Conservation (phyloP, 352 stramenopile genomes). For the Phytophthora pseudosyringae region DNA sequence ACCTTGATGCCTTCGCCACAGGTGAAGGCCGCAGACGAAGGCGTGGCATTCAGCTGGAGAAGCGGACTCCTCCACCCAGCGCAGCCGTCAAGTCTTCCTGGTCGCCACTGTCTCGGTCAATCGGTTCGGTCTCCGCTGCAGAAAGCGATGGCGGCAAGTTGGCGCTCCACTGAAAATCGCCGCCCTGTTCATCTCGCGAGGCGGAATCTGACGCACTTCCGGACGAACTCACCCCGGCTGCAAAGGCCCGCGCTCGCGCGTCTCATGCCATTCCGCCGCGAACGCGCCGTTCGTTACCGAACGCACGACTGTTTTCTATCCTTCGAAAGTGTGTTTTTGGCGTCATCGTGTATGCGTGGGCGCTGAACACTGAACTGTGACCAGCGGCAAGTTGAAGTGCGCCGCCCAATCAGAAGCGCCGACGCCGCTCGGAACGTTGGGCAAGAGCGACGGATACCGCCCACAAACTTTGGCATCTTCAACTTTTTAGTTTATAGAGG, state of each 20-base stretch:
- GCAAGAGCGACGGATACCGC: neutral
- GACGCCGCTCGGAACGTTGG: neutral
- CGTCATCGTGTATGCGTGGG: constrained; percentile 13
- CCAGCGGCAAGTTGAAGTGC: constrained; percentile 17
- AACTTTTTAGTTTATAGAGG: too few species aligned
- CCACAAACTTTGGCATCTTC: too few species aligned
- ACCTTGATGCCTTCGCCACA: too few species aligned
- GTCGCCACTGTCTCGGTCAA: too few species aligned
- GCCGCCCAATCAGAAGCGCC: constrained; percentile 5
- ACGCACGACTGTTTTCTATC: constrained; percentile 14
- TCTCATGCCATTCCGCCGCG: neutral
- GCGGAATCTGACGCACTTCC: neutral
- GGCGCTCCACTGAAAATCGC: too few species aligned
- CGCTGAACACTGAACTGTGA: constrained; percentile 5
- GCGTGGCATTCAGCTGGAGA: too few species aligned
- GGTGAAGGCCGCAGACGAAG: too few species aligned
- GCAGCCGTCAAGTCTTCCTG: too few species aligned
- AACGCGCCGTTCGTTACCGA: neutral
- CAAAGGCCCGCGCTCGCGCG: constrained; percentile 1
- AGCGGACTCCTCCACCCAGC: too few species aligned
- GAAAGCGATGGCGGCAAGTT: too few species aligned
- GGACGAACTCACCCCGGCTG: neutral
- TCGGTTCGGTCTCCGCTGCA: too few species aligned
- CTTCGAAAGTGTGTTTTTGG: constrained; percentile 12
- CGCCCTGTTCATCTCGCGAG: too few species aligned